A percentile compares a stretch with the other conserved stretches of the same genome.
Evolutionary conservation across 1,284 basidiomycete species (phyloP).

Genomic region (Trichosporon inkin): DNA sequence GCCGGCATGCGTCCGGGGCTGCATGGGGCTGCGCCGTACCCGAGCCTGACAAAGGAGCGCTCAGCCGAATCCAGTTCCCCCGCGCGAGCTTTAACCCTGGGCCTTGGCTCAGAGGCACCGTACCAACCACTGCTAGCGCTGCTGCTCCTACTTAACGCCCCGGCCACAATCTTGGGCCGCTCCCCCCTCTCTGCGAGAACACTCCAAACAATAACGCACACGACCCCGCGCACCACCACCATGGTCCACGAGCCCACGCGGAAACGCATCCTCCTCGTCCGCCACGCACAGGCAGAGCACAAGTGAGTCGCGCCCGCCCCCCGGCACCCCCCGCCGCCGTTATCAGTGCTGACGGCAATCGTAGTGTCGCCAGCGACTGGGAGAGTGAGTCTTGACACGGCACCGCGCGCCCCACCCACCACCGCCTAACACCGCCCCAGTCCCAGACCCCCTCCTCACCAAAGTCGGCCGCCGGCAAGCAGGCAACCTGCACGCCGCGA

Average conservation of each 20-base stretch:
- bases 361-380: slow-evolving; percentile 46
- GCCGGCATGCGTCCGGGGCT: slow-evolving; percentile 7
- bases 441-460: slow-evolving; percentile 47
- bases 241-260: slow-evolving; percentile 10
- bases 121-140: background rate
- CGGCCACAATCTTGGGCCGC: background rate
- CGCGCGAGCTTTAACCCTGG: background rate
- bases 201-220: slow-evolving; percentile 3
- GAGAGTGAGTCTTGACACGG: slow-evolving; percentile 32
- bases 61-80: background rate
- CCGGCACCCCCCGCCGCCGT: background rate
- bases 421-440: slow-evolving; percentile 19
- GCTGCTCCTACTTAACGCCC: background rate
- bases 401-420: background rate
- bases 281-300: slow-evolving; percentile 50
- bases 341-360: slow-evolving; percentile 1
- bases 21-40: slow-evolving; percentile 1
- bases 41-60: background rate
- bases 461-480: slow-evolving; percentile 43
- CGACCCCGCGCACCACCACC: background rate
- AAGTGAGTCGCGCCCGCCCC: slow-evolving; percentile 31
- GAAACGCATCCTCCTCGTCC: slow-evolving; percentile 45
- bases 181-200: background rate
- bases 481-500: slow-evolving; percentile 34
- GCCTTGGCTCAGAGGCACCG: background rate